Evolutionary conservation across 2,329 filamentous ascomycete species (phyloP).

Genomic region (Ascochyta clinopodiicola): DNA sequence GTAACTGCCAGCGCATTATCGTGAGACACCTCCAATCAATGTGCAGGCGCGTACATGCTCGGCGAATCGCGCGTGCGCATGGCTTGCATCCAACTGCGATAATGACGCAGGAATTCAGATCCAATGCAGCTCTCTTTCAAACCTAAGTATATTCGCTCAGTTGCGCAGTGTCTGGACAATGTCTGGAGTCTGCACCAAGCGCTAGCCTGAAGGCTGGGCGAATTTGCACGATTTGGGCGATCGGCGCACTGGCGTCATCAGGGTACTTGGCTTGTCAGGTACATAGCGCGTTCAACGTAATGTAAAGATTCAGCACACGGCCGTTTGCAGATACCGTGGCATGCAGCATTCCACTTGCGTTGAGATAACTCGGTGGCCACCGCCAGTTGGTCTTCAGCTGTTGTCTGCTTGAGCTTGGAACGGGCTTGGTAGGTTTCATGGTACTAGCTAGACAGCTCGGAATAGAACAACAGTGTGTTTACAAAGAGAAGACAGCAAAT

Average conservation of each 20-base stretch:
- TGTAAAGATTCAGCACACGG: constrained; percentile 3
- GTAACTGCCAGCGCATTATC: constrained; percentile 10
- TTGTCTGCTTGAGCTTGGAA: neutral
- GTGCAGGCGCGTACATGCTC: neutral
- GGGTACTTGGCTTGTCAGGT: constrained; percentile 16
- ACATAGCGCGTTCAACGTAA: constrained; percentile 21
- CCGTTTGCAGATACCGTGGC: constrained; percentile 11
- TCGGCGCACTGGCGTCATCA: constrained; percentile 19
- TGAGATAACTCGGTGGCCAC: neutral
- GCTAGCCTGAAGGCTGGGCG: constrained; percentile 1
- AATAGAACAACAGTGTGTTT: neutral
- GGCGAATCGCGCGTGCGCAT: neutral
- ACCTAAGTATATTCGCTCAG: neutral
- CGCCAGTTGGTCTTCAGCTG: neutral
- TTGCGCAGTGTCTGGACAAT: neutral
- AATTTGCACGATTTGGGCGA: constrained; percentile 9
- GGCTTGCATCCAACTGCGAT: neutral
- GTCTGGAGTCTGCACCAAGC: neutral
- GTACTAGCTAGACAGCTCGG: neutral
- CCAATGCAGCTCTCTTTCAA: too few relatives aligned
- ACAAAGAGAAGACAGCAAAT: neutral
- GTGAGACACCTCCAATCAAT: neutral
- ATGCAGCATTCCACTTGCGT: neutral
- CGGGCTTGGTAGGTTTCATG: neutral
- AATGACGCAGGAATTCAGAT: neutral